Evolutionary conservation across 1,139 yeast genomes (phyloP), one percentile per base, ranked within the genome.

Genomic region (Hyphopichia khmerensis): DNA sequence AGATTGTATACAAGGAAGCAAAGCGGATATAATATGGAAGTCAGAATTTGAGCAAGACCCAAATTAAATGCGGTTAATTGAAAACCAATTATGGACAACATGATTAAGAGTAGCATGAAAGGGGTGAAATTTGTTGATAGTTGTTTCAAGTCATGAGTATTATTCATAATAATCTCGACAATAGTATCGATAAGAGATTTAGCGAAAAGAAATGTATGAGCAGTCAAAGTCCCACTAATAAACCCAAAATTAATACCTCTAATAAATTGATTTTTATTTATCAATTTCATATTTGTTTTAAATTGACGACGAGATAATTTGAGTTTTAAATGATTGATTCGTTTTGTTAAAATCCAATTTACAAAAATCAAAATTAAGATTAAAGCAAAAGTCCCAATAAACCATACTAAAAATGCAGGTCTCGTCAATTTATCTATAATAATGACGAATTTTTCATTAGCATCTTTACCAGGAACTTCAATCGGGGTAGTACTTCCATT

Each of bases 1-100:
- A 87, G 66, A 63, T 88, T 90, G 70, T 85, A 90, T 35, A 88
- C 81, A 63, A 95, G 84, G 60, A 90, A 90, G 41, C 91, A 87
- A 48, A 90, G 69, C 0, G 96, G 96, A 56, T 89, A 90, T 33
- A 90, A 69, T 13, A 88, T 77, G 8, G 93, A 82, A 0, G 96
- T 88, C 41, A 91, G 82, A 36, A 86, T 77, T 49, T 79, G 76
- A 37, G 83, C 76, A 43, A 90, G 71, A 0, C 95, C 96, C 51
- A 80, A 71, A 61, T 89, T 88, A 48, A 89, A 76, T 32, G 87
- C 82, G 43, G 79, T 82, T 40, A 90, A 70, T 59, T 90, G 96
- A 14, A 80, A 69, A 4, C 86, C 75, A n/a, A 95, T 89, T 39
- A 88, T 75, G 5, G 69, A 53, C n/a, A 86, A 64, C 68, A 89